These are phyloP conservation scores for Daedaleopsis nitida DNA, from an alignment of 768 basidiomycete species.

Conservation along the genomic window DNA sequence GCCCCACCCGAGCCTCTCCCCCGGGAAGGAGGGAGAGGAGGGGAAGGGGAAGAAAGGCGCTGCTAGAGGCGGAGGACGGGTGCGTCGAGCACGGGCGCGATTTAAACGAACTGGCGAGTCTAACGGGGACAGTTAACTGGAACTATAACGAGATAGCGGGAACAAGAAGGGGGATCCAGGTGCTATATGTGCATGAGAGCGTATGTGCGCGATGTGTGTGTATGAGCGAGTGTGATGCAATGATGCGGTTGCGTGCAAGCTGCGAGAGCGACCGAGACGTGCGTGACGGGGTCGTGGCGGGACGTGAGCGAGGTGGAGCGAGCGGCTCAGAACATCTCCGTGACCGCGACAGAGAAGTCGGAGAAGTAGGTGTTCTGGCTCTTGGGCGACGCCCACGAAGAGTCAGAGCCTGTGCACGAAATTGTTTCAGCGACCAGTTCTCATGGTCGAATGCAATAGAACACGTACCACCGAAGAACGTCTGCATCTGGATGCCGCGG, in stretches of 20 bases:
- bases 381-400: conserved; percentile 59
- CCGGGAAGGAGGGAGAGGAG: no score
- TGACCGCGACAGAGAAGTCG: conserved; percentile 69
- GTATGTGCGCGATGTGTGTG: not conserved
- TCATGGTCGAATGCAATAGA: conserved; percentile 15
- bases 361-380: conserved; percentile 67
- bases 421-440: conserved; percentile 4
- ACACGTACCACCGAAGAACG: conserved; percentile 72
- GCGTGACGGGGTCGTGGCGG: not conserved
- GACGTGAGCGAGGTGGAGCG: conserved; percentile 4
- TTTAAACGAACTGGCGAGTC: conserved; percentile 1
- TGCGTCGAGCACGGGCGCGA: conserved; percentile 19
- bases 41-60: not conserved
- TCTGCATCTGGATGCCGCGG: conserved; percentile 71
- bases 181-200: not conserved
- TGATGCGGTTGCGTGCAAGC: conserved; percentile 1
- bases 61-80: conserved; percentile 4
- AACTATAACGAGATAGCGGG: not conserved
- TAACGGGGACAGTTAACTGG: not conserved
- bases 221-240: not conserved
- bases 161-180: not conserved
- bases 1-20: no score
- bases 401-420: conserved; percentile 41
- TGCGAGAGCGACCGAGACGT: not conserved
- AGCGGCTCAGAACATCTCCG: conserved; percentile 41